phyloP scores from a whole-genome alignment of 1,139 yeast genomes.

The Zygosaccharomyces sapae region DNA sequence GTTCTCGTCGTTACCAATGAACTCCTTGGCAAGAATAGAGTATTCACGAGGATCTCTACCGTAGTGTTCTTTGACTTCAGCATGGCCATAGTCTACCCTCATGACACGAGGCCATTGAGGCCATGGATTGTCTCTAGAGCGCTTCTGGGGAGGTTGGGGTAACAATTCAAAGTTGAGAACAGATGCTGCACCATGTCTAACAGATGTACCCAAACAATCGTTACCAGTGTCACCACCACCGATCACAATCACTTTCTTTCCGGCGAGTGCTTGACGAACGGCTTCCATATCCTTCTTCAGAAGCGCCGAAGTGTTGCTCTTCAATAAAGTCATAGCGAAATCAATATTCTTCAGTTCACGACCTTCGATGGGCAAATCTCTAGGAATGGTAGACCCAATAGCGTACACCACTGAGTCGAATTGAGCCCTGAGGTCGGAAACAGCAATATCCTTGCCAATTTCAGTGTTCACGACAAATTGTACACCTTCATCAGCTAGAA shows the following conservation, averaged over 20 bases:
- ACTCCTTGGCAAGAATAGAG: conserved; percentile 90
- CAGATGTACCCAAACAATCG: conserved; percentile 96
- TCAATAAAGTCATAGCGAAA: conserved; percentile 91
- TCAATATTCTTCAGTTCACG: conserved; percentile 86
- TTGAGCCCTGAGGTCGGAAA: conserved; percentile 58
- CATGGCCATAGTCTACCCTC: conserved; percentile 97
- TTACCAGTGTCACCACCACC: conserved; percentile 99
- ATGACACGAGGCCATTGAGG: conserved; percentile 99
- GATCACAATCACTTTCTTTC: conserved; percentile 89
- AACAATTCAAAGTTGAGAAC: conserved; percentile 90
- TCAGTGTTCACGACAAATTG: conserved; percentile 71
- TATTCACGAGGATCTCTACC: conserved; percentile 98
- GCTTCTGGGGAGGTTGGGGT: conserved; percentile 82
- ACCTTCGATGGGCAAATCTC: conserved; percentile 92
- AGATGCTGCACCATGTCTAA: conserved; percentile 96
- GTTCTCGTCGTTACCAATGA: conserved; percentile 90
- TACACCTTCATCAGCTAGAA: conserved; percentile 87
- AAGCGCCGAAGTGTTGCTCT: conserved; percentile 84
- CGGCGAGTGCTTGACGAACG: conserved; percentile 65
- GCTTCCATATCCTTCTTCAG: conserved; percentile 77
- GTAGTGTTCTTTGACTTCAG: conserved; percentile 90
- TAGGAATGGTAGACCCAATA: conserved; percentile 95
- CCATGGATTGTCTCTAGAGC: conserved; percentile 98
- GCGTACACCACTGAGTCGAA: conserved; percentile 86
- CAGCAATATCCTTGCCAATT: conserved; percentile 75